Conservation (phyloP, 202 grass and related monocot species). For the Tripidium arundinaceum region DNA sequence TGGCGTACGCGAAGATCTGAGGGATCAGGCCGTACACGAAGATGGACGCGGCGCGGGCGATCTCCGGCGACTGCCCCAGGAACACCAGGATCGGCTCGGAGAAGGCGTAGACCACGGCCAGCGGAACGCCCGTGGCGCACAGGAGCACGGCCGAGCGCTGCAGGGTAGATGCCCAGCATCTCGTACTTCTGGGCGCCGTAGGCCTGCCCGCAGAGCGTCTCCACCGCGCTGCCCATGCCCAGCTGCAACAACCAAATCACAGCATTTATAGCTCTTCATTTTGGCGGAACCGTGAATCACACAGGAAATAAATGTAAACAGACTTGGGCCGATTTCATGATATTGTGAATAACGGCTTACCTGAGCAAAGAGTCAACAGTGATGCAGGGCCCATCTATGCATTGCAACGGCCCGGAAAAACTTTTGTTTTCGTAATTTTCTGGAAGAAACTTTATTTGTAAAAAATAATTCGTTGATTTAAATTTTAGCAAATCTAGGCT, state of each 20-base stretch:
- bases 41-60: conserved; percentile 35
- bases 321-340: neutral
- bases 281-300: neutral
- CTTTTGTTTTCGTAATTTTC: neutral
- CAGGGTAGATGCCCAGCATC: conserved; percentile 70
- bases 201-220: conserved; percentile 80
- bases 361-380: no score
- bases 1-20: neutral
- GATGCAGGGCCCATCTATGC: neutral
- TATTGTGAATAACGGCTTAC: neutral
- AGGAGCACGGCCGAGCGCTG: conserved; percentile 66
- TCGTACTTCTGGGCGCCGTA: conserved; percentile 68
- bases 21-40: neutral
- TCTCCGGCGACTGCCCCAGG: conserved; percentile 50
- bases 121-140: conserved; percentile 40
- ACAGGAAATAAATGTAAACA: neutral
- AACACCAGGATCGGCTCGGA: conserved; percentile 46
- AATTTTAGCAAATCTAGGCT: neutral
- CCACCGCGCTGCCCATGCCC: conserved; percentile 83
- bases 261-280: no score
- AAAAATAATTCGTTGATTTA: neutral
- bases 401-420: neutral
- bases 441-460: neutral
- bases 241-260: conserved; percentile 36
- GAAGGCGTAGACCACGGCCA: conserved; percentile 55